Conservation (phyloP, 2,329 filamentous ascomycete species). For the Esteya vermicola region DNA sequence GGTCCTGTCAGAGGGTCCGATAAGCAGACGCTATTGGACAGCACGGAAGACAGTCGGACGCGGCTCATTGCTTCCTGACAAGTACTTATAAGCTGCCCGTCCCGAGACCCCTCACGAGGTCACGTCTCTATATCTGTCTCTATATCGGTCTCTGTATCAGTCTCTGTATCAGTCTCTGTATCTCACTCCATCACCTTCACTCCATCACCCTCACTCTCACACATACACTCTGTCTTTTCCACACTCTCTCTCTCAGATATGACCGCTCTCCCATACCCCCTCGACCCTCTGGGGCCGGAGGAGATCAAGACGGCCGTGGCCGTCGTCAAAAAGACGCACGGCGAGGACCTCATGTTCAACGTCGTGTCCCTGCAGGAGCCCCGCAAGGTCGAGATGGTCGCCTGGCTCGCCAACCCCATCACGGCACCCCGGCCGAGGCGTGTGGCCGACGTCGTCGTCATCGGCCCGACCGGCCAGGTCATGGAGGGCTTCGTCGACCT, state of each 20-base stretch:
- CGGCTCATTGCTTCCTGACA: background rate
- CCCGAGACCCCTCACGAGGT: too few relatives aligned
- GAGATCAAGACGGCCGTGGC: conserved; percentile 63
- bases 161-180: too few relatives aligned
- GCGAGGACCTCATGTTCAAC: conserved; percentile 66
- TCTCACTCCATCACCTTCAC: too few relatives aligned
- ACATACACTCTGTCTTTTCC: background rate
- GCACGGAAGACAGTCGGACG: background rate
- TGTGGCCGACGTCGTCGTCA: conserved; percentile 70
- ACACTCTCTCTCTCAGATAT: background rate
- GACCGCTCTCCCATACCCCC: conserved; percentile 38
- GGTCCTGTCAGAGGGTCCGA: too few relatives aligned
- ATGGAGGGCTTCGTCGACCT: conserved; percentile 74
- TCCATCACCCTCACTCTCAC: too few relatives aligned
- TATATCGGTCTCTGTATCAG: too few relatives aligned
- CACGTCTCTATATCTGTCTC: too few relatives aligned
- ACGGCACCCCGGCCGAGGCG: conserved; percentile 49
- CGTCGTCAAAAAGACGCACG: conserved; percentile 54
- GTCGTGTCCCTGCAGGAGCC: conserved; percentile 76
- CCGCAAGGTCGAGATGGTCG: conserved; percentile 69
- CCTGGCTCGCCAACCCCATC: conserved; percentile 57
- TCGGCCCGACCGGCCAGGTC: conserved; percentile 63
- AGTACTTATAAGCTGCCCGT: background rate
- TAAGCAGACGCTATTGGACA: background rate
- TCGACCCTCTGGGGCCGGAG: conserved; percentile 58